phyloP scores from a whole-genome alignment of 805 yeast genomes.

The Saturnispora mendoncae region DNA sequence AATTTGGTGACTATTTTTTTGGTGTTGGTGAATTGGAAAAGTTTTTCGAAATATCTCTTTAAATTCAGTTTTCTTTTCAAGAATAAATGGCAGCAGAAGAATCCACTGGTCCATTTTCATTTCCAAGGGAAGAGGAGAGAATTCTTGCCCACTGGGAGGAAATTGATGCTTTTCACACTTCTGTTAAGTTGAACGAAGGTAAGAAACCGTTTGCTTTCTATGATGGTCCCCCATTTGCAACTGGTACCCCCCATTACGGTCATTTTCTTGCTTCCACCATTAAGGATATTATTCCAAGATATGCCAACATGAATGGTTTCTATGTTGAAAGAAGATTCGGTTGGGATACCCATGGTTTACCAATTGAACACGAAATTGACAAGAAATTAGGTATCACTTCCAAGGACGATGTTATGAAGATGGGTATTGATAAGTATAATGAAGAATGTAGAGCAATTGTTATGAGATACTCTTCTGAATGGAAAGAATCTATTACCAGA shows the following conservation, averaged over 20 bases:
- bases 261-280: conserved; percentile 95
- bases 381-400: conserved; percentile 89
- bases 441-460: conserved; percentile 94
- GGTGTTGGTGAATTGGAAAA: not conserved
- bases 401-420: conserved; percentile 86
- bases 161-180: conserved; percentile 86
- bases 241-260: conserved; percentile 99
- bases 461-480: conserved; percentile 91
- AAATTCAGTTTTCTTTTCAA: not conserved
- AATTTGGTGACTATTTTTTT: not conserved
- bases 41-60: not conserved
- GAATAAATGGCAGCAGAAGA: conserved; percentile 20
- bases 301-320: conserved; percentile 95
- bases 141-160: conserved; percentile 78
- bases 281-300: conserved; percentile 95
- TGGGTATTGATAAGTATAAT: conserved; percentile 93
- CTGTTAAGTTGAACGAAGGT: conserved; percentile 74
- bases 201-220: conserved; percentile 85
- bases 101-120: conserved; percentile 42
- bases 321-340: conserved; percentile 97
- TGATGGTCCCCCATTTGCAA: conserved; percentile 99
- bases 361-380: conserved; percentile 98
- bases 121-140: conserved; percentile 85
- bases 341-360: conserved; percentile 99
- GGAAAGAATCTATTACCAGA: conserved; percentile 91